Conservation (phyloP, 257 asterid species). For the Solanum paucissectum region DNA sequence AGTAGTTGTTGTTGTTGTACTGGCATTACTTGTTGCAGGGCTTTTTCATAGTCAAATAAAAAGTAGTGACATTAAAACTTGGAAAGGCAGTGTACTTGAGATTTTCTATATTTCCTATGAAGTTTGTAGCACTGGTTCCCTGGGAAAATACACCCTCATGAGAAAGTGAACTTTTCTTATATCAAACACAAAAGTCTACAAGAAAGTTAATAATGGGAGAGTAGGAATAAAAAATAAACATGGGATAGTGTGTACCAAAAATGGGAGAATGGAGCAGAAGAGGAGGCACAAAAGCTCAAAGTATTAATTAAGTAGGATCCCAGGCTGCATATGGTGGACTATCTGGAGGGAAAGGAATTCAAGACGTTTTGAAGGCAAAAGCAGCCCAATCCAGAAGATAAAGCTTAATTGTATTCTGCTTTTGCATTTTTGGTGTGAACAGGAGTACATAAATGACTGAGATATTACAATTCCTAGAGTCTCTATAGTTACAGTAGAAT, state of each 20-base stretch:
- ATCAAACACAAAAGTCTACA: not conserved
- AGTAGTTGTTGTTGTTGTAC: not conserved
- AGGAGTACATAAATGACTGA: not conserved
- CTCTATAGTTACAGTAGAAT: not conserved
- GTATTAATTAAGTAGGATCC: too few species aligned
- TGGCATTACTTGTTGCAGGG: not conserved
- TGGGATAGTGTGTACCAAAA: not conserved
- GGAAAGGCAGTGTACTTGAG: not conserved
- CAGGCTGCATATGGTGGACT: not conserved
- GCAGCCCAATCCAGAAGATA: not conserved
- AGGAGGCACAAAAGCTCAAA: not conserved
- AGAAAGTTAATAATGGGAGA: not conserved
- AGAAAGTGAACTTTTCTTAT: not conserved
- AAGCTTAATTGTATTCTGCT: not conserved
- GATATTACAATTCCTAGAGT: not conserved
- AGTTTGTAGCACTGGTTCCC: not conserved
- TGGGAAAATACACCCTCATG: not conserved
- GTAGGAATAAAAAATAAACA: not conserved
- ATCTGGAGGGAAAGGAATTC: not conserved
- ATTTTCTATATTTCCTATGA: not conserved
- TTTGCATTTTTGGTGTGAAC: not conserved
- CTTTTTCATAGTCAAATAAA: not conserved
- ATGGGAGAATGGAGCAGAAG: not conserved
- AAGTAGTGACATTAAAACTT: not conserved
- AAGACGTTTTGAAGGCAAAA: not conserved